Evolutionary conservation across 2,329 filamentous ascomycete genomes (phyloP).

Genomic region (Aspergillus pseudoglaucus): DNA sequence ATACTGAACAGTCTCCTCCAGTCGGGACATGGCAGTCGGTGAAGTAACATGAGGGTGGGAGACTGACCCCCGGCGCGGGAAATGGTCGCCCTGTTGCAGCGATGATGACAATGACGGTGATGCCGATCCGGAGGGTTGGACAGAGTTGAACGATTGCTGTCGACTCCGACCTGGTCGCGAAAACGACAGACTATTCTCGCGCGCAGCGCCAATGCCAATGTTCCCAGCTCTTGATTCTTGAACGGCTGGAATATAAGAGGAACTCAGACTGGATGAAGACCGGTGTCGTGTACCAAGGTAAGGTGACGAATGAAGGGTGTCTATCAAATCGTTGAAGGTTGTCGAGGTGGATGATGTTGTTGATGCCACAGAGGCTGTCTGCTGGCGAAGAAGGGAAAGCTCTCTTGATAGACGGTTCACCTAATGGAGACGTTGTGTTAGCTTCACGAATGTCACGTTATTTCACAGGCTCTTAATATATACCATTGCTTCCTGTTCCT

Average conservation of each 20-base stretch:
- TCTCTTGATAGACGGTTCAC: conserved; percentile 91
- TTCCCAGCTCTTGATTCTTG: conserved; percentile 32
- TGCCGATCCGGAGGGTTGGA: conserved; percentile 27
- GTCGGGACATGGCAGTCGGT: conserved; percentile 26
- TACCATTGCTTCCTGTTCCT: conserved; percentile 92
- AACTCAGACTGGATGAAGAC: conserved; percentile 50
- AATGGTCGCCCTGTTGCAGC: conserved; percentile 23
- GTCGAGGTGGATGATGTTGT: conserved; percentile 53
- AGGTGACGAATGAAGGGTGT: conserved; percentile 37
- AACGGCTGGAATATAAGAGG: conserved; percentile 34
- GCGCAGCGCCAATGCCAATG: conserved; percentile 39
- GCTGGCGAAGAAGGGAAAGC: conserved; percentile 71
- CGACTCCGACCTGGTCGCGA: conserved; percentile 34
- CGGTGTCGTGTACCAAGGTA: conserved; percentile 46
- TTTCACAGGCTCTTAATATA: conserved; percentile 21
- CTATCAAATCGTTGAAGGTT: conserved; percentile 42
- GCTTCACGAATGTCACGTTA: not conserved
- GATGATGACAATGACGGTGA: conserved; percentile 25
- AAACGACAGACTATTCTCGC: conserved; percentile 26
- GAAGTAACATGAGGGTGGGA: conserved; percentile 25
- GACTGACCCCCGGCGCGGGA: conserved; percentile 24
- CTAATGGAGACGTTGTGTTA: conserved; percentile 37
- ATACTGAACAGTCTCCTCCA: conserved; percentile 38
- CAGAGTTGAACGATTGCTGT: conserved; percentile 37
- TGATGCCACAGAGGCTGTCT: conserved; percentile 57